A percentile compares a stretch with the other conserved stretches of the same genome.
phyloP scores from a whole-genome alignment of 2,329 filamentous ascomycete species.

The Leptographium flavum region DNA sequence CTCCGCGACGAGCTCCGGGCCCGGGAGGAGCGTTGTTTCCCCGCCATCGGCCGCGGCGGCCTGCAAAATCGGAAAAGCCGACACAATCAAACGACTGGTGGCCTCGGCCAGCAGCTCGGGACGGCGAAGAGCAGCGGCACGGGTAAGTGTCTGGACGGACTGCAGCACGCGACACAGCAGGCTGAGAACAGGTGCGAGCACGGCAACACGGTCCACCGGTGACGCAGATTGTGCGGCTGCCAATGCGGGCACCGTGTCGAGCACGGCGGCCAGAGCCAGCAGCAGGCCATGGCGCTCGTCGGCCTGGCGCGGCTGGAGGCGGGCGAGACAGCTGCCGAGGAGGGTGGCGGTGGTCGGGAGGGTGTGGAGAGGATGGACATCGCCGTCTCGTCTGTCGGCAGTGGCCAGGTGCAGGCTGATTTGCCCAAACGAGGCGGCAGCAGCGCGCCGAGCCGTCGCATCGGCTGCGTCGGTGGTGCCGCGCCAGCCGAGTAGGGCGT shows the following conservation, averaged over 20 bases:
- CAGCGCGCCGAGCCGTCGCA: constrained; percentile 54
- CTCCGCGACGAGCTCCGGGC: constrained; percentile 11
- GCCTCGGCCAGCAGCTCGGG: constrained; percentile 53
- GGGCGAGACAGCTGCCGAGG: constrained; percentile 29
- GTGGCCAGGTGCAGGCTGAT: constrained; percentile 27
- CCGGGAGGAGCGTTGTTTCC: constrained; percentile 14
- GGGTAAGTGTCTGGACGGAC: constrained; percentile 22
- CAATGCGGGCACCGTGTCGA: constrained; percentile 30
- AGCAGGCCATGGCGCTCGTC: constrained; percentile 58
- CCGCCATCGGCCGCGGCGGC: constrained; percentile 14
- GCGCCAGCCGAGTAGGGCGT: constrained; percentile 68
- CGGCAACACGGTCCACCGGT: not conserved
- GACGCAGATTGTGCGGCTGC: not conserved
- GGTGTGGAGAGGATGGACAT: constrained; percentile 14
- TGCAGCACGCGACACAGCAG: constrained; percentile 23
- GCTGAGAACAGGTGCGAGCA: not conserved
- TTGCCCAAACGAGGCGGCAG: constrained; percentile 54
- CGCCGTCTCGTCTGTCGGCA: not conserved
- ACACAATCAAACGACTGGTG: constrained; percentile 40
- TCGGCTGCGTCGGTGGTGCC: constrained; percentile 71
- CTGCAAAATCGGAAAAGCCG: constrained; percentile 33
- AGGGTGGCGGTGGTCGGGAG: constrained; percentile 21
- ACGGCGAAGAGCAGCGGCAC: constrained; percentile 37
- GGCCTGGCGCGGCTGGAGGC: constrained; percentile 41
- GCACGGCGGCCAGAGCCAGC: constrained; percentile 43